phyloP scores from a whole-genome alignment of 441 rosid species.

The Pelargonium cotyledonis region DNA sequence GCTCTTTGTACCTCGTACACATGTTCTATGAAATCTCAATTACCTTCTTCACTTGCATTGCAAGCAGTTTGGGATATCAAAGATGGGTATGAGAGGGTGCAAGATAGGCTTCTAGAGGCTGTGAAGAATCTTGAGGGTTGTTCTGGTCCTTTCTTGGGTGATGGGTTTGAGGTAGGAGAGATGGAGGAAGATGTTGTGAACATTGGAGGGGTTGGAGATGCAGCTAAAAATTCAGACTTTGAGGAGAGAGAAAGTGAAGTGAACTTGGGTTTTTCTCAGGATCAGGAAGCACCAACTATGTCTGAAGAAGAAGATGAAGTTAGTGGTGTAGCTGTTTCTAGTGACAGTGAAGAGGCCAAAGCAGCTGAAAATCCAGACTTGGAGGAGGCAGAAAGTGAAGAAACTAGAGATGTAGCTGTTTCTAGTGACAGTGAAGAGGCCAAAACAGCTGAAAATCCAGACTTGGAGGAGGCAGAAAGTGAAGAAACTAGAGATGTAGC shows the following conservation, averaged over 20 bases:
- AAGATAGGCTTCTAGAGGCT: conserved; percentile 17
- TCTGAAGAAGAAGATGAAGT: conserved; percentile 9
- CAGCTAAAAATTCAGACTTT: conserved; percentile 10
- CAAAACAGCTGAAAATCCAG: not conserved
- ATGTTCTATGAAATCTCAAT: conserved; percentile 35
- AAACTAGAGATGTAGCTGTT: not conserved
- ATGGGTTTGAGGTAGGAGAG: conserved; percentile 19
- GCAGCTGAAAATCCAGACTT: no score
- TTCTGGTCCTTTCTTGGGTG: not conserved
- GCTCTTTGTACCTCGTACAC: conserved; percentile 26
- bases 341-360: not conserved
- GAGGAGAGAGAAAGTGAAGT: conserved; percentile 1
- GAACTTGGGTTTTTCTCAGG: conserved; percentile 9
- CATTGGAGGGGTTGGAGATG: not conserved
- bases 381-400: not conserved
- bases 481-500: not conserved
- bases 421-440: not conserved
- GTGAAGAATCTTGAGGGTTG: conserved; percentile 19
- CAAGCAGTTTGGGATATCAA: conserved; percentile 19
- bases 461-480: no score
- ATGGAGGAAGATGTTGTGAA: conserved; percentile 11
- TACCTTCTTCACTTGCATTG: conserved; percentile 14
- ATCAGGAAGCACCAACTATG: not conserved
- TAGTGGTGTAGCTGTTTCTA: not conserved
- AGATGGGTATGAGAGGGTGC: conserved; percentile 24